Evolutionary conservation across 2,329 filamentous ascomycete species (phyloP), one percentile per base, ranked within the genome.

Genomic region (Sporothrix luriei): DNA sequence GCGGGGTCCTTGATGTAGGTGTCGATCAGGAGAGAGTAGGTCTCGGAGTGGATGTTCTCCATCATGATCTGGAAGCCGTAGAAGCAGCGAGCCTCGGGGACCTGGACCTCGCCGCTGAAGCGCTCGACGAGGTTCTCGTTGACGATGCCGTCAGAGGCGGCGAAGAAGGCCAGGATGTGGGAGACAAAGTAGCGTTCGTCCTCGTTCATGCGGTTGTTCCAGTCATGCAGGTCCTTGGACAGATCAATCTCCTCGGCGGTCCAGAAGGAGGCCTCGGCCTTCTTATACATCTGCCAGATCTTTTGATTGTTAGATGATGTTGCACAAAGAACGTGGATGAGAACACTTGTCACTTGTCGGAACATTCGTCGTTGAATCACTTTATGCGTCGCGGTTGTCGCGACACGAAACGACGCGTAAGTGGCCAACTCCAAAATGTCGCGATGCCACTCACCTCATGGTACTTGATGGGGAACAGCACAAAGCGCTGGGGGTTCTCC

Each of bases 211-310:
- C 91, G 91, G 86, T 97, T 97, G 87, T 97, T 96, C 95, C 95
- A 99, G 85, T 99, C 95, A 85, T 97, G 92, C 71, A 98, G 87
- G 81, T 99, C 95, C 85, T 99, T 99, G 77, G 94, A 98, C 66
- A 99, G 88, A 82, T 99, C 95, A 76, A 99, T 98, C 85, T 99
- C 95, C 82, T 99, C 95, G 67, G 95, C 95, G 54, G 95, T 99
- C 95, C 95, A 99, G 90, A 99, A 99, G 55, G 95, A 98, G 68
- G 95, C 95, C 82, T 99, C 94, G 75, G 94, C 94, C 85, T 98
- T 98, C 89, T 99, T 99, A 89, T 99, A 99, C 94, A 98, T 98
- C 82, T 98, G 94, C 95, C 95, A 99, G 82, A 97, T 96, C 94
- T 97, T 76, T 10, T 66, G 72, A 16, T 73, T 72, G 78, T 86